phyloP scores from a whole-genome alignment of 352 stramenopile genomes.

The Pythium guiyangense region DNA sequence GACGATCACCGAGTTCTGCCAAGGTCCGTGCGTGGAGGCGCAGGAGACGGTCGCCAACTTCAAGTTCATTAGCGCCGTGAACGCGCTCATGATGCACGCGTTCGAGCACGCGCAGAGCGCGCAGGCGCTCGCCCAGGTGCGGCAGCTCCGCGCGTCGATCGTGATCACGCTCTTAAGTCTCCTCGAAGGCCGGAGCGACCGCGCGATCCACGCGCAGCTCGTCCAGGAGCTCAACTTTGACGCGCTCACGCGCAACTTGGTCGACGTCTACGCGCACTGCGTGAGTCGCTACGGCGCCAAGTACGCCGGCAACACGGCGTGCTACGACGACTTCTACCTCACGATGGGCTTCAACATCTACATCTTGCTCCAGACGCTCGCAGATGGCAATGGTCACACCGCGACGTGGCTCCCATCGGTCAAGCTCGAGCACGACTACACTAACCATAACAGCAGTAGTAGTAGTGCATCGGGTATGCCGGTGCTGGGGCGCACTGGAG shows the following conservation, averaged over 20 bases:
- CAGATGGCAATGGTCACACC: constrained; percentile 34
- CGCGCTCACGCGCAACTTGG: constrained; percentile 51
- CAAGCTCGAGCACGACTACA: constrained; percentile 1
- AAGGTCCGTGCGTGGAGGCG: constrained; percentile 65
- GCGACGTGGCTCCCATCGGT: constrained; percentile 36
- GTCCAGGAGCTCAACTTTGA: constrained; percentile 75
- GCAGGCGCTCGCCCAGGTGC: constrained; percentile 13
- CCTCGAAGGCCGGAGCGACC: constrained; percentile 55
- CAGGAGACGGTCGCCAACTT: constrained; percentile 73
- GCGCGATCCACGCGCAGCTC: constrained; percentile 53
- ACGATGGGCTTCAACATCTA: constrained; percentile 80
- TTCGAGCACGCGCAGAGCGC: constrained; percentile 26
- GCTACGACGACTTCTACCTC: constrained; percentile 61
- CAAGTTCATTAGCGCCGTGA: constrained; percentile 72
- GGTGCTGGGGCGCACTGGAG: background rate
- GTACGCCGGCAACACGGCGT: constrained; percentile 56
- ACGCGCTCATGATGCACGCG: constrained; percentile 56
- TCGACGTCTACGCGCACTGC: constrained; percentile 57
- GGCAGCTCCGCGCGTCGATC: constrained; percentile 43
- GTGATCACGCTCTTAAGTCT: constrained; percentile 61
- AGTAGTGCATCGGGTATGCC: too few species aligned
- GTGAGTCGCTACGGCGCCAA: constrained; percentile 20
- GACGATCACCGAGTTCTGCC: constrained; percentile 76
- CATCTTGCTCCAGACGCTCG: constrained; percentile 64
- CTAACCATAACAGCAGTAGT: too few species aligned